These are phyloP conservation scores for Capillidium heterosporum DNA, from an alignment of 371 early-diverging fungal genomes.

Conservation along the genomic window DNA sequence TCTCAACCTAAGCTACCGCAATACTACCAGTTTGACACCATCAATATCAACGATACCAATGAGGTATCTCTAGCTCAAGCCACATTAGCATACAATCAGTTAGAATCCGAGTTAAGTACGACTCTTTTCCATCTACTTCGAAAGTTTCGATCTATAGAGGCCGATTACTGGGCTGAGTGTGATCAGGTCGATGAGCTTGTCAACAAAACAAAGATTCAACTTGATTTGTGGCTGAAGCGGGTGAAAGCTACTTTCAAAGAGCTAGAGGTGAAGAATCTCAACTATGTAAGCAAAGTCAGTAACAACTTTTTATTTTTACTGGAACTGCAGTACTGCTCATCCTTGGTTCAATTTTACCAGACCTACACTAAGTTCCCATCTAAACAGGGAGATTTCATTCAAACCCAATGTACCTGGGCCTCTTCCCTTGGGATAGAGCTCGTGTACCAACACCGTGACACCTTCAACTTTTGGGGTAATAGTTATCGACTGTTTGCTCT, in stretches of 20 bases:
- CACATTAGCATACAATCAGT: not conserved
- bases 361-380: not conserved
- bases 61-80: not conserved
- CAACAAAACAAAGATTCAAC: not conserved
- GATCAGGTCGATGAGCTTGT: not conserved
- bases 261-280: not conserved
- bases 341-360: conserved; percentile 2
- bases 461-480: not conserved
- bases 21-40: not conserved
- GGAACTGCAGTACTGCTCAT: not conserved
- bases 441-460: not conserved
- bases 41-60: not conserved
- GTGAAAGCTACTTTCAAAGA: not conserved
- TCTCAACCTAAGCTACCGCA: not conserved
- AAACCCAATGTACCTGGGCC: not conserved
- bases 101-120: not conserved
- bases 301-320: not conserved
- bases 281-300: not conserved
- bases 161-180: not conserved
- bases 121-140: not conserved
- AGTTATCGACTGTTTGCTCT: not conserved
- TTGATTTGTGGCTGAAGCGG: not conserved
- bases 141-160: not conserved
- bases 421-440: not conserved
- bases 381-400: too few species aligned